phyloP scores from a whole-genome alignment of 2,329 filamentous ascomycete species.

The Ophiocordyceps camponoti-rufipedis region DNA sequence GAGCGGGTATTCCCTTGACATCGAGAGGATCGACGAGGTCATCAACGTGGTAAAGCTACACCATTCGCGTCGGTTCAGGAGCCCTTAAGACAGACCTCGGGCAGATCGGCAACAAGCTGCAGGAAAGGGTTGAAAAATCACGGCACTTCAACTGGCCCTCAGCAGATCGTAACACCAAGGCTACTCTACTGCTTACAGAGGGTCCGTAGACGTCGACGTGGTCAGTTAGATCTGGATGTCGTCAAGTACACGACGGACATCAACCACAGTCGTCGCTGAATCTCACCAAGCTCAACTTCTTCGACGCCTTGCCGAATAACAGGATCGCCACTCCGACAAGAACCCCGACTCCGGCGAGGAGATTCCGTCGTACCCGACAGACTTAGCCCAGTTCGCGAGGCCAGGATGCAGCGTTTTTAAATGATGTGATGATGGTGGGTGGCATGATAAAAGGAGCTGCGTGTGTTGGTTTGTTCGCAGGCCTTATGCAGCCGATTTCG shows the following conservation, averaged over 20 bases:
- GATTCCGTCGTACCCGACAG: constrained; percentile 1
- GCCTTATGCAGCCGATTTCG: constrained; percentile 12
- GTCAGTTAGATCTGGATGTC: constrained; percentile 6
- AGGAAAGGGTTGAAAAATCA: constrained; percentile 17
- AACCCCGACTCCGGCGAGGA: constrained; percentile 6
- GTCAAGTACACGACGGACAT: constrained; percentile 1
- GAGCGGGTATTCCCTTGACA: constrained; percentile 17
- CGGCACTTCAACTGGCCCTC: constrained; percentile 4
- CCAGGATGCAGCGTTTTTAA: constrained; percentile 32
- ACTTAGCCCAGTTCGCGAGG: constrained; percentile 39
- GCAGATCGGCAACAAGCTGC: constrained; percentile 22
- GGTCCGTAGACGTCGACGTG: constrained; percentile 5
- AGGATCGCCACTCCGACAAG: constrained; percentile 14
- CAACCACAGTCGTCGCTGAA: constrained; percentile 3
- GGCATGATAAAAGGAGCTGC: neutral
- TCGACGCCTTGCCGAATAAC: constrained; percentile 35
- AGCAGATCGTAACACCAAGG: no score
- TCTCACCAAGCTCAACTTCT: constrained; percentile 6
- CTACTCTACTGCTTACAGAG: no score
- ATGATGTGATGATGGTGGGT: no score
- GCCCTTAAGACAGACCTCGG: constrained; percentile 4
- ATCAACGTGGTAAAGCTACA: constrained; percentile 40
- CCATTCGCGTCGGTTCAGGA: constrained; percentile 4
- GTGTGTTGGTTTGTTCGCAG: no score
- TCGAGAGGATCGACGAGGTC: constrained; percentile 35